Evolutionary conservation across 352 stramenopile species (phyloP), one percentile per base, ranked within the genome.

Genomic region (Phytophthora cajani): DNA sequence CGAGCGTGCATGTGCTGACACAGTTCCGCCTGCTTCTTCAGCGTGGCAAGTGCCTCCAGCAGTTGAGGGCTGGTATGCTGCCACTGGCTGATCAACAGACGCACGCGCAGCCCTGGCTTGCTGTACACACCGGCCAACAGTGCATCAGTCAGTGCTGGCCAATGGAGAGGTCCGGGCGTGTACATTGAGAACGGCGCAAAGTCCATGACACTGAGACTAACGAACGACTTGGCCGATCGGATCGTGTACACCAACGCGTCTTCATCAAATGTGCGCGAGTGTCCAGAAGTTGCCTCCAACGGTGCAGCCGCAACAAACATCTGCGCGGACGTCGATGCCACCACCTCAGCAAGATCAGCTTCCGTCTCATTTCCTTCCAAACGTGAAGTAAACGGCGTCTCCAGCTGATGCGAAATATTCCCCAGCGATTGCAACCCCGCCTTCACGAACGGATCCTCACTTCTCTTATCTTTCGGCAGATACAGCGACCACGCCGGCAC

Each of bases 161-260:
- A 93, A 63, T 78, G 81, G 47, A 94, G 86, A 21, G 87, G 76
- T 2, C 71, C 84, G 5, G 77, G 62, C 25, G 79, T 76, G 64
- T 93, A 94, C 75, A 90, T 86, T 3, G 83, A 90, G 51, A 86
- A 94, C 38, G 88, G 79, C 30, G 66, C 67, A 59, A 94, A 95
- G 67, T 95, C 88, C 88, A 95, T 95, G 38, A 95, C 88, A 55
- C 86, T 95, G 17, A 95, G 74, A 52, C 74, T 82, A 36, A 95
- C 71, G 11, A 78, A 80, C 19, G 69, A 75, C 32, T 74, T 75
- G 12, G 85, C 88, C 19, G 77, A 84, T 44, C 65, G 71, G 55
- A 95, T 94, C 38, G 83, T 93, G 46, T 92, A 93, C 46, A 92
- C 80, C 19, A 93, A 69, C 25, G 85, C 73, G 38, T 93, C 82